Evolutionary conservation across 768 basidiomycete genomes (phyloP).

Genomic region (Suillus decipiens): DNA sequence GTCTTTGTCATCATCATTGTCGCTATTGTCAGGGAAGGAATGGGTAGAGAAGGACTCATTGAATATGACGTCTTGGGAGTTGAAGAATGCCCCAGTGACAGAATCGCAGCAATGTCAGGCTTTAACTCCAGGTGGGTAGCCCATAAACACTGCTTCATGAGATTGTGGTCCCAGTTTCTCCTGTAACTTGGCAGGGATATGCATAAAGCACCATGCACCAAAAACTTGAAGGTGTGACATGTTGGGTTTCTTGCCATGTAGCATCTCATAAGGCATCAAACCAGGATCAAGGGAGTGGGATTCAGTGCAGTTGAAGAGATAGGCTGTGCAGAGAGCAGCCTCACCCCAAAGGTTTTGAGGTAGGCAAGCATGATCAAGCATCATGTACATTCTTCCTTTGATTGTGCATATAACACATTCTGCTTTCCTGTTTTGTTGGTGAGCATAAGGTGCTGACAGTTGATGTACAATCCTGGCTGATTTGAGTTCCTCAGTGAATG

Average conservation of each 20-base stretch:
- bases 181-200: not conserved
- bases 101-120: too few relatives aligned
- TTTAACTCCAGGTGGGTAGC: too few relatives aligned
- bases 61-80: too few relatives aligned
- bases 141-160: too few relatives aligned
- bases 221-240: not conserved
- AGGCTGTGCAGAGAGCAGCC: not conserved
- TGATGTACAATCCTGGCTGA: conserved; percentile 22
- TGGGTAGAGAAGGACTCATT: too few relatives aligned
- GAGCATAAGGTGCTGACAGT: conserved; percentile 14
- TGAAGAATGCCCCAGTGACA: too few relatives aligned
- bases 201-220: not conserved
- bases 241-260: not conserved
- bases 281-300: not conserved
- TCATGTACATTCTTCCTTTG: not conserved
- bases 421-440: not conserved
- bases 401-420: not conserved
- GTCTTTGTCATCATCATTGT: too few relatives aligned
- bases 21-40: too few relatives aligned
- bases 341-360: not conserved
- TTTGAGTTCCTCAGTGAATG: not conserved
- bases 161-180: not conserved
- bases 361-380: not conserved
- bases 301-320: not conserved
- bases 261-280: not conserved